Evolutionary conservation across 768 basidiomycete species (phyloP).

Genomic region (Megacollybia marginata): DNA sequence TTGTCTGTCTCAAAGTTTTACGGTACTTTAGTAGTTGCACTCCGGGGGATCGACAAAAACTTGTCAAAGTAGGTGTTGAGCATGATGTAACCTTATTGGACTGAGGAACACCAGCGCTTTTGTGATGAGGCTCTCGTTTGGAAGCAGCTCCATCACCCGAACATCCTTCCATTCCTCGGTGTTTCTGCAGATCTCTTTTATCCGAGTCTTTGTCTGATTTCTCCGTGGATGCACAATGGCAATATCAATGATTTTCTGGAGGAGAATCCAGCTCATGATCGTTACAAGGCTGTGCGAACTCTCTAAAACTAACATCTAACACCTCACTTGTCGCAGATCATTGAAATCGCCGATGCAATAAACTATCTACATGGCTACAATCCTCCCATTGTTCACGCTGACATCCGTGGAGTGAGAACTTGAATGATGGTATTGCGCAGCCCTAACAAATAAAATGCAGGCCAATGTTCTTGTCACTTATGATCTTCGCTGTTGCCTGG

Average conservation of each 20-base stretch:
- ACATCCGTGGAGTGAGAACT: slow-evolving; percentile 18
- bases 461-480: slow-evolving; percentile 2
- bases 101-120: slow-evolving; percentile 3
- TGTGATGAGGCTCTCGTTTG: slow-evolving; percentile 22
- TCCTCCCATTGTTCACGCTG: slow-evolving; percentile 6
- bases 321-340: background rate
- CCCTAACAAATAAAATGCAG: background rate
- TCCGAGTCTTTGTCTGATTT: slow-evolving; percentile 13
- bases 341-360: slow-evolving; percentile 1
- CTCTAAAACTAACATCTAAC: too few species aligned
- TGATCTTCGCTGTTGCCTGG: slow-evolving; percentile 1
- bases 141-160: slow-evolving; percentile 19
- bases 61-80: too few species aligned
- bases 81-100: too few species aligned
- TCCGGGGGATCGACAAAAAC: too few species aligned
- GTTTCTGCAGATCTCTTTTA: slow-evolving; percentile 7
- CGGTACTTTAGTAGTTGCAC: background rate
- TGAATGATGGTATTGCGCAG: too few species aligned
- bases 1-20: background rate
- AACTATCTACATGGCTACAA: slow-evolving; percentile 1
- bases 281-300: slow-evolving; percentile 15
- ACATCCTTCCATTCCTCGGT: slow-evolving; percentile 25
- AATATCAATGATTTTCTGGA: slow-evolving; percentile 17
- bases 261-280: slow-evolving; percentile 8
- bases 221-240: slow-evolving; percentile 24